Percentiles rank a stretch among this genome's conserved stretches.
These are phyloP conservation scores for Penicillium sp. DNA, from an alignment of 2,329 filamentous ascomycete species.

Conservation along the genomic window DNA sequence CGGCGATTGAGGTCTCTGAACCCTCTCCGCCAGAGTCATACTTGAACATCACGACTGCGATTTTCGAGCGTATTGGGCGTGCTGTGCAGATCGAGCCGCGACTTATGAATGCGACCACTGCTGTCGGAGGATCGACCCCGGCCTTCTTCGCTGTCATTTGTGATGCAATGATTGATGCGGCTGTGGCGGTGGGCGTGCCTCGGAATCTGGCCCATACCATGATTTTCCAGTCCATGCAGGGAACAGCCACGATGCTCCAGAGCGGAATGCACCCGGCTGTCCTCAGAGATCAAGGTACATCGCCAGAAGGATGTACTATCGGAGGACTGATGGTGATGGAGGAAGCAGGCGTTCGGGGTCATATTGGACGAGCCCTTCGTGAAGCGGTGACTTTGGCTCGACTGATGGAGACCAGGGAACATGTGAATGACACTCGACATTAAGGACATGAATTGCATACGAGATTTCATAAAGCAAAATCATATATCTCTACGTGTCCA, in stretches of 20 bases:
- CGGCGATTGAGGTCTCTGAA: conserved; percentile 55
- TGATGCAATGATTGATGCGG: conserved; percentile 64
- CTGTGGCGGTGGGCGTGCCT: conserved; percentile 65
- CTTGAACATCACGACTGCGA: conserved; percentile 37
- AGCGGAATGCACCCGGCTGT: conserved; percentile 63
- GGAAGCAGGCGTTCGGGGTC: conserved; percentile 59
- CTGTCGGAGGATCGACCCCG: conserved; percentile 63
- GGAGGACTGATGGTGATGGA: conserved; percentile 64
- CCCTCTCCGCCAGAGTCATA: conserved; percentile 51
- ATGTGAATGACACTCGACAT: conserved; percentile 33
- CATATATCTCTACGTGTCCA: neutral
- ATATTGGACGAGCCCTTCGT: conserved; percentile 58
- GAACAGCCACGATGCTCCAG: conserved; percentile 61
- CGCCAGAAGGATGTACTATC: conserved; percentile 66
- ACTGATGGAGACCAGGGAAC: conserved; percentile 48
- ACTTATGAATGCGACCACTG: conserved; percentile 61
- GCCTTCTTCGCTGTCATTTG: conserved; percentile 64
- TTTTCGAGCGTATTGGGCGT: conserved; percentile 57
- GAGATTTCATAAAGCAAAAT: neutral
- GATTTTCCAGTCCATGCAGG: conserved; percentile 65
- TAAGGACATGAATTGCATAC: conserved; percentile 5
- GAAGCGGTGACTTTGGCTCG: conserved; percentile 64
- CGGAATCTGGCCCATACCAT: conserved; percentile 62
- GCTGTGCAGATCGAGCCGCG: conserved; percentile 56
- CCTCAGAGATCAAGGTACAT: conserved; percentile 63